Evolutionary conservation across 1,139 yeast species (phyloP), one percentile per base, ranked within the genome.

Genomic region (Suhomyces ambrosiae): DNA sequence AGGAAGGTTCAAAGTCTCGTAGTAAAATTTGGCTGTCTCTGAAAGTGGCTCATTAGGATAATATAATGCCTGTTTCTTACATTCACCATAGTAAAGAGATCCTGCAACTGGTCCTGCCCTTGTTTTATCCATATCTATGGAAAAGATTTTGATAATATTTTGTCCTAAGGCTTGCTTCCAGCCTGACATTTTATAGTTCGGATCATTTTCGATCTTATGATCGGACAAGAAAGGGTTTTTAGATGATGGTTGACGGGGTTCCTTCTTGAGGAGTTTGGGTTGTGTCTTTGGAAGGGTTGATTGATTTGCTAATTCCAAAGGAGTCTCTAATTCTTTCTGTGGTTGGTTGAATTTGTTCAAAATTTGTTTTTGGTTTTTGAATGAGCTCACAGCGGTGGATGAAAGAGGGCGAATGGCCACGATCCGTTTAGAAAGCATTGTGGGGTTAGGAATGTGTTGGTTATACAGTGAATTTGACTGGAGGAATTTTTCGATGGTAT

Each of bases 71-170:
- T 86, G 97, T 35, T 72, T 77, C 60, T 88, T 89, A 65, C 97
- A 89, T 61, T 86, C 81, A 33, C 86, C 90, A 56, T 86, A 86
- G 63, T 89, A 92, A 37, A 77, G 73, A 4, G 92, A 84, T 3
- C 97, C 97, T 3, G 96, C 96, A 47, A 92, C 84, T 1, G 97
- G 90, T 13, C 97, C 97, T 1, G 97, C 84, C 58, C 97, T 77
- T 32, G 92, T 77, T 50, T 80, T 79, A 65, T 90, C 97, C 95
- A 90, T 88, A 63, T 92, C 97, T 42, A 92, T 68, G 47, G 78
- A 73, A 58, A 90, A 82, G 1, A 79, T 44, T 24, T 76, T 72
- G 45, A 90, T 78, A 23, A 87, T 73, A 37, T 75, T 61, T 59
- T 87, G 92, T 46, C 96, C 96, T 26, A 88, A 58, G 5, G 73